A percentile compares a stretch with the other conserved stretches of the same genome.
These are phyloP conservation scores for Neophaeococcomyces aloes DNA, from an alignment of 2,329 filamentous ascomycete species.

Conservation along the genomic window DNA sequence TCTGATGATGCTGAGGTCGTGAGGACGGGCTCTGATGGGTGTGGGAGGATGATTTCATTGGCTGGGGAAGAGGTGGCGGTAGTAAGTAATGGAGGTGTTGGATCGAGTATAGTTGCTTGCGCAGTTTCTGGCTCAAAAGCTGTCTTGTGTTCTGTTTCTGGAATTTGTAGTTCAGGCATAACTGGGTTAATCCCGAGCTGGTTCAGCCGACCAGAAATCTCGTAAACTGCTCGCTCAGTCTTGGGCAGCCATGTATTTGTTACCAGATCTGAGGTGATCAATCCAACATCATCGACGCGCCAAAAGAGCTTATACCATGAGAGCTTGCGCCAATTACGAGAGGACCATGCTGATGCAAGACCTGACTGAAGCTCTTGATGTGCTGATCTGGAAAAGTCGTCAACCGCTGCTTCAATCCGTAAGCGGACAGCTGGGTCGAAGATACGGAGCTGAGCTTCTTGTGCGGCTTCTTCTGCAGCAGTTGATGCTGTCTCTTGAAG, in stretches of 20 bases:
- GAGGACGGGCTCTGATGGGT: conserved; percentile 5
- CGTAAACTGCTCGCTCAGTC: conserved; percentile 73
- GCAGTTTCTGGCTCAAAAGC: conserved; percentile 7
- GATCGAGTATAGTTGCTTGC: conserved; percentile 2
- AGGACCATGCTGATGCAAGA: conserved; percentile 65
- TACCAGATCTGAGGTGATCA: conserved; percentile 71
- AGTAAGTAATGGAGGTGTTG: conserved; percentile 3
- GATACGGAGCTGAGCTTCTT: conserved; percentile 27
- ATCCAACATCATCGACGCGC: conserved; percentile 82
- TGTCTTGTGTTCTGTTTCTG: conserved; percentile 4
- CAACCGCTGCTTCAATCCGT: conserved; percentile 49
- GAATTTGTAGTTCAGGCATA: not conserved
- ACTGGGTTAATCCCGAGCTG: conserved; percentile 42
- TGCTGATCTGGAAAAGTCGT: conserved; percentile 64
- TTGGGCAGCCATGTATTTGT: conserved; percentile 63
- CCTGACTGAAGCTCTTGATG: conserved; percentile 75
- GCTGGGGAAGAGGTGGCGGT: conserved; percentile 1
- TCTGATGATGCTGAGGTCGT: not conserved
- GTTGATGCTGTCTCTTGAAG: conserved; percentile 26
- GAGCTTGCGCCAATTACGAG: conserved; percentile 66
- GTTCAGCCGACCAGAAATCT: conserved; percentile 64
- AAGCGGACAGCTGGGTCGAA: conserved; percentile 30
- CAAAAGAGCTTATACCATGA: conserved; percentile 94
- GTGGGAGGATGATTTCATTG: not conserved
- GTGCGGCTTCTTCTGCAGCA: conserved; percentile 24